Evolutionary conservation across 495 filamentous ascomycete species (phyloP), one percentile per base, ranked within the genome.

Genomic region (Amniculicola lignicola): DNA sequence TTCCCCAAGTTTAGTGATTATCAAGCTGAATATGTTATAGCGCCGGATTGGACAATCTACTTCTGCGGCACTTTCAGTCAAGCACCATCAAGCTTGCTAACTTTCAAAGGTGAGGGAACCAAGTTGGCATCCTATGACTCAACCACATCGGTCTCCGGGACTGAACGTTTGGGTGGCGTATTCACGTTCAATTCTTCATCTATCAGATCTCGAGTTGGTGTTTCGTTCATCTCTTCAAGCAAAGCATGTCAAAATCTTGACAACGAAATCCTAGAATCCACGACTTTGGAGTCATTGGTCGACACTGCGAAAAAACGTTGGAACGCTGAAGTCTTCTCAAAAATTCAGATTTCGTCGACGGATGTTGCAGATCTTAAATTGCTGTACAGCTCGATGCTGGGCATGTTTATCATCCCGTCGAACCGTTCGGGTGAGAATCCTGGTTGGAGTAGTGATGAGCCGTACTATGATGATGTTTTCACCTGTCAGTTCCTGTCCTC

Each of bases 401-500:
- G 82, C 55, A 87, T 88, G 82, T 77, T 81, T 47, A 61, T 88
- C 18, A 75, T 88, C 28, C 86, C 86, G 0, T 84, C 84, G 3
- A 86, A 89, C 63, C 78, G 81, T 37, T 88, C 85, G 0, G 83
- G 82, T 0, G 86, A 88, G 63, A 89, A 88, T 59, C 84, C 86
- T 0, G 65, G 74, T 4, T 89, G 86, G 84, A 64, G 58, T 5
- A 86, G 83, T 4, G 56, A 51, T 1, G 86, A 88, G 67, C 86
- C 86, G 12, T 89, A 82, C 57, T 83, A 79, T 48, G 77, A 80
- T 43, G 79, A 82, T 28, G 72, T 77, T 16, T 82, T 79, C 63
- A 82, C 78, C 53, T 70, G n/a, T n/a, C n/a, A n/a, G n/a, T n/a
- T n/a, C n/a, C n/a, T n/a, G n/a, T n/a, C n/a, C n/a, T n/a, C n/a